phyloP scores from a whole-genome alignment of 2,329 filamentous ascomycete genomes.

The Tolypocladium pustulatum region DNA sequence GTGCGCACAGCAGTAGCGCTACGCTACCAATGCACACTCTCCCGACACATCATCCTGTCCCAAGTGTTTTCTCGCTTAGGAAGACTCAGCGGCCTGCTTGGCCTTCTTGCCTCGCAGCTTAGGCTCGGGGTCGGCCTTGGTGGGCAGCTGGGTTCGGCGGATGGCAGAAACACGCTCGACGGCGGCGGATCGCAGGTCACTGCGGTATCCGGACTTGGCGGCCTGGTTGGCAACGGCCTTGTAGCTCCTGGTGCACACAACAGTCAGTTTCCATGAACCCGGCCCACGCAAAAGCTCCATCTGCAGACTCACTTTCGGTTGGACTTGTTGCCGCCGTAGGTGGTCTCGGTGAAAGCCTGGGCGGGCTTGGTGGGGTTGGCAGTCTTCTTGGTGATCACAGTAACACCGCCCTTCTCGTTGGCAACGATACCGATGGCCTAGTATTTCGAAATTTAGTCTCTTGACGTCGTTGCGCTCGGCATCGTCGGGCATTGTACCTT shows the following conservation, averaged over 20 bases:
- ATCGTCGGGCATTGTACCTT: slow-evolving; percentile 51
- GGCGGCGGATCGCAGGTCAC: slow-evolving; percentile 66
- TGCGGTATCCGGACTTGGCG: slow-evolving; percentile 77
- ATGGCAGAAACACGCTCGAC: slow-evolving; percentile 82
- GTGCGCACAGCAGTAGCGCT: background rate
- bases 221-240: slow-evolving; percentile 73
- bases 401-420: slow-evolving; percentile 68
- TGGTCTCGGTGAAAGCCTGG: slow-evolving; percentile 51
- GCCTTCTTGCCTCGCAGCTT: slow-evolving; percentile 77
- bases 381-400: slow-evolving; percentile 77
- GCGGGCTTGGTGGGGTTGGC: slow-evolving; percentile 63
- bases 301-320: slow-evolving; percentile 51
- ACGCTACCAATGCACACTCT: background rate
- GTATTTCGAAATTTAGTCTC: slow-evolving; percentile 11
- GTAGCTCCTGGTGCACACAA: slow-evolving; percentile 57
- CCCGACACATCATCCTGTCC: background rate
- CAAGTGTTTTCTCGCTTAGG: slow-evolving; percentile 9
- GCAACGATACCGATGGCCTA: slow-evolving; percentile 75
- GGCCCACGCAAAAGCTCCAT: background rate
- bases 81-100: slow-evolving; percentile 50
- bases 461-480: background rate
- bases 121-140: slow-evolving; percentile 62
- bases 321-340: slow-evolving; percentile 62
- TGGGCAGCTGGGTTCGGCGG: slow-evolving; percentile 65
- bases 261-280: slow-evolving; percentile 8